A percentile compares a stretch with the other conserved stretches of the same genome.
Conservation (phyloP, 2,329 filamentous ascomycete genomes). For the Colletotrichum limetticola region DNA sequence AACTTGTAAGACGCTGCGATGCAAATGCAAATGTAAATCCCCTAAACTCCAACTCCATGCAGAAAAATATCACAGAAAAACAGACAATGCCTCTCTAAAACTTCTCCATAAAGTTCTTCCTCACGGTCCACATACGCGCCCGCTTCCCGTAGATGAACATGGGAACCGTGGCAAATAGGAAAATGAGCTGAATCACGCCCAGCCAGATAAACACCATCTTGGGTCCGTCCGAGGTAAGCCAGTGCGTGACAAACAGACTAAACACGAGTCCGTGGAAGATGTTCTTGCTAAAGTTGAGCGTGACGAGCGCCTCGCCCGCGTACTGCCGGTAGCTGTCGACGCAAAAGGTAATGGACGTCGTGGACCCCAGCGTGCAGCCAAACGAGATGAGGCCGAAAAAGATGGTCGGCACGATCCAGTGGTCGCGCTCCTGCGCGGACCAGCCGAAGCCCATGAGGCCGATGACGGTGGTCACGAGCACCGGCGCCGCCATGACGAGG, state of each 20-base stretch:
- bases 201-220: constrained; percentile 84
- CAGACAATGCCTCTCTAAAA: constrained; percentile 46
- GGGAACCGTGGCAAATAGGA: constrained; percentile 80
- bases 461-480: constrained; percentile 80
- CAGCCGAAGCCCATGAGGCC: constrained; percentile 98
- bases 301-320: constrained; percentile 92
- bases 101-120: constrained; percentile 87
- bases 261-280: constrained; percentile 92
- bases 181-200: constrained; percentile 84
- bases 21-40: not conserved
- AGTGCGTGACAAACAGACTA: constrained; percentile 85
- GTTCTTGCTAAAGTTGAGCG: constrained; percentile 95
- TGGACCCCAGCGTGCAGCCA: constrained; percentile 89
- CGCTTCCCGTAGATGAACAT: constrained; percentile 97
- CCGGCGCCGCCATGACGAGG: constrained; percentile 86
- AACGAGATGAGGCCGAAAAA: constrained; percentile 96
- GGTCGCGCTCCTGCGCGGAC: constrained; percentile 79
- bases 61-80: not conserved
- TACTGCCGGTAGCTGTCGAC: constrained; percentile 95
- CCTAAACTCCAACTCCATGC: not conserved
- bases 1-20: not conserved
- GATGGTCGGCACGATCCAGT: constrained; percentile 91
- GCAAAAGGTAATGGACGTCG: constrained; percentile 92
- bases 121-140: constrained; percentile 92
- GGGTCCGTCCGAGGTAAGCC: constrained; percentile 80